Conservation (phyloP, 1,284 basidiomycete species). For the Papiliotrema terrestris region DNA sequence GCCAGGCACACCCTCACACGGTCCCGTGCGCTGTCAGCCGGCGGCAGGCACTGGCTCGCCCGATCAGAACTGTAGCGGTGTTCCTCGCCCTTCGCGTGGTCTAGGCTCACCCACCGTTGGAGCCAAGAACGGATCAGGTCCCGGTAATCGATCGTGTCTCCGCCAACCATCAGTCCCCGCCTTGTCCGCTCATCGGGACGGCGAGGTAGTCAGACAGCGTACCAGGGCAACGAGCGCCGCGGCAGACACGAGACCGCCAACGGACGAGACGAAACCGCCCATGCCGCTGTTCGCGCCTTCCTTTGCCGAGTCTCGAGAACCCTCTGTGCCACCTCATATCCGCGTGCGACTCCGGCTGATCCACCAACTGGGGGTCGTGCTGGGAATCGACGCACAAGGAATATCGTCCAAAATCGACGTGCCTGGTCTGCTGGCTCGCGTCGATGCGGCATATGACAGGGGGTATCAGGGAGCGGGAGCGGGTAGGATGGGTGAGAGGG, state of each 20-base stretch:
- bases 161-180: conserved; percentile 21
- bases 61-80: neutral
- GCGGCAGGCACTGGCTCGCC: neutral
- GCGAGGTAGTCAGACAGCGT: neutral
- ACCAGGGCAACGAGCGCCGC: neutral
- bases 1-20: neutral
- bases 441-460: conserved; percentile 27
- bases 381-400: conserved; percentile 20
- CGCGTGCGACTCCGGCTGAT: conserved; percentile 20
- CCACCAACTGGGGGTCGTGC: conserved; percentile 21
- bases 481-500: neutral
- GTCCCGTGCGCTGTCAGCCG: neutral
- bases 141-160: conserved; percentile 12
- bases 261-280: neutral
- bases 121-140: neutral
- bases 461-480: neutral
- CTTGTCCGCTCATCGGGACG: neutral
- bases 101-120: neutral
- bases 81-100: neutral
- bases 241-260: neutral
- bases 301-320: conserved; percentile 13
- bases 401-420: conserved; percentile 27
- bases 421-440: conserved; percentile 25
- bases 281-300: conserved; percentile 11
- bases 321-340: conserved; percentile 29